Conservation (phyloP, 2,329 filamentous ascomycete species). For the Ophiostoma sp. region DNA sequence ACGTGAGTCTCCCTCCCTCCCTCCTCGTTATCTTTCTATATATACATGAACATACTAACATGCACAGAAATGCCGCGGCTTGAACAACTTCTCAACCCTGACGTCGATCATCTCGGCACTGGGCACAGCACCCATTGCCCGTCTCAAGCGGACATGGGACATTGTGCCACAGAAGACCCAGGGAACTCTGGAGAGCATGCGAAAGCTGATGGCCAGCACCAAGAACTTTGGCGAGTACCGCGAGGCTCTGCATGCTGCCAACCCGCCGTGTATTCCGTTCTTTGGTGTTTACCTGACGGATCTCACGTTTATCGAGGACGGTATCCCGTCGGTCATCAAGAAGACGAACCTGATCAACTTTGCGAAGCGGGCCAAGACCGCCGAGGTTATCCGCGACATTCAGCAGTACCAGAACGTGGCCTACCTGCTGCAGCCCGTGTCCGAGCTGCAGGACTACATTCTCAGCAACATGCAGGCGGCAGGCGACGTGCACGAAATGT, state of each 20-base stretch:
- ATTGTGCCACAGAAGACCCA: constrained; percentile 83
- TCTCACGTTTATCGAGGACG: constrained; percentile 94
- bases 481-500: constrained; percentile 98
- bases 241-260: constrained; percentile 84
- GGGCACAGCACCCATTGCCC: constrained; percentile 89
- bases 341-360: constrained; percentile 98
- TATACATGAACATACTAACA: constrained; percentile 25
- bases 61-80: constrained; percentile 74
- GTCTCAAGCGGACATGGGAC: constrained; percentile 88
- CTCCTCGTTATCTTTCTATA: neutral
- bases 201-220: constrained; percentile 89
- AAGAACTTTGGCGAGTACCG: constrained; percentile 98
- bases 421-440: constrained; percentile 84
- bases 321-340: constrained; percentile 92
- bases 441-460: constrained; percentile 94
- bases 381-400: constrained; percentile 96
- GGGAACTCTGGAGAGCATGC: constrained; percentile 79
- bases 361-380: constrained; percentile 94
- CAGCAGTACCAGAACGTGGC: constrained; percentile 98
- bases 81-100: constrained; percentile 96
- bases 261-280: constrained; percentile 96
- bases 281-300: constrained; percentile 97
- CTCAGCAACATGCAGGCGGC: constrained; percentile 92
- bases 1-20: constrained; percentile 53
- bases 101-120: constrained; percentile 97